These are phyloP conservation scores for Suhomyces bokatorum DNA, from an alignment of 1,139 yeast species.

Conservation along the genomic window DNA sequence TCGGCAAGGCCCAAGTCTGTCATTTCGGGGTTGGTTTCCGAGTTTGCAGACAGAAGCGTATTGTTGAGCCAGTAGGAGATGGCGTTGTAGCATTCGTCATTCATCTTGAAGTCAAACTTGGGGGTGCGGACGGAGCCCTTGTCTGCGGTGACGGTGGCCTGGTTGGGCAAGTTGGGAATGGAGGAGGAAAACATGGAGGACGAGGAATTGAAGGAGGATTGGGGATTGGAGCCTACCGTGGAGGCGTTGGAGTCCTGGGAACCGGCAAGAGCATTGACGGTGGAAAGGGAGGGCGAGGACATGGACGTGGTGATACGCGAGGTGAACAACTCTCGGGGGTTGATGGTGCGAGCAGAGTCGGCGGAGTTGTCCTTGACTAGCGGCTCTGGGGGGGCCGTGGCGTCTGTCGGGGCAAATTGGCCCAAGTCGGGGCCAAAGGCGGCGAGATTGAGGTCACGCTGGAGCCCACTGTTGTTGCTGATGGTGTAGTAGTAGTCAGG, in stretches of 20 bases:
- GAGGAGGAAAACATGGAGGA: neutral
- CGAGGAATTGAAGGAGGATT: neutral
- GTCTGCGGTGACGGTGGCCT: slow-evolving; percentile 2
- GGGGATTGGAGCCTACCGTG: neutral
- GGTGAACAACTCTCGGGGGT: slow-evolving; percentile 24
- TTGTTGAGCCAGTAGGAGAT: slow-evolving; percentile 39
- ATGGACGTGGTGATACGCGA: slow-evolving; percentile 16
- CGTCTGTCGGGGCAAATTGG: neutral
- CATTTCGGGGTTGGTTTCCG: slow-evolving; percentile 5
- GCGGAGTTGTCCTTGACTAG: neutral
- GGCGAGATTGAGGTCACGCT: slow-evolving; percentile 5
- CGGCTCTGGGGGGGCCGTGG: neutral
- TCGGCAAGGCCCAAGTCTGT: slow-evolving; percentile 5
- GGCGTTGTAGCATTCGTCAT: slow-evolving; percentile 44
- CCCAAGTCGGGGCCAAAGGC: slow-evolving; percentile 6
- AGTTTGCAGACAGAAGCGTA: slow-evolving; percentile 9
- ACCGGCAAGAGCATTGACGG: slow-evolving; percentile 17
- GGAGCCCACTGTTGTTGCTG: neutral
- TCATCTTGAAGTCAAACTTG: slow-evolving; percentile 37
- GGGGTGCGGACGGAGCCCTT: slow-evolving; percentile 9
- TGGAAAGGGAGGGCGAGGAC: slow-evolving; percentile 22
- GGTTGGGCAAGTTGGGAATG: slow-evolving; percentile 17
- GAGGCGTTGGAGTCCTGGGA: neutral
- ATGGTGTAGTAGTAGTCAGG: slow-evolving; percentile 13
- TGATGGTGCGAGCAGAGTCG: slow-evolving; percentile 20